Conservation (phyloP, 768 basidiomycete species). For the Serpula lacrymans region DNA sequence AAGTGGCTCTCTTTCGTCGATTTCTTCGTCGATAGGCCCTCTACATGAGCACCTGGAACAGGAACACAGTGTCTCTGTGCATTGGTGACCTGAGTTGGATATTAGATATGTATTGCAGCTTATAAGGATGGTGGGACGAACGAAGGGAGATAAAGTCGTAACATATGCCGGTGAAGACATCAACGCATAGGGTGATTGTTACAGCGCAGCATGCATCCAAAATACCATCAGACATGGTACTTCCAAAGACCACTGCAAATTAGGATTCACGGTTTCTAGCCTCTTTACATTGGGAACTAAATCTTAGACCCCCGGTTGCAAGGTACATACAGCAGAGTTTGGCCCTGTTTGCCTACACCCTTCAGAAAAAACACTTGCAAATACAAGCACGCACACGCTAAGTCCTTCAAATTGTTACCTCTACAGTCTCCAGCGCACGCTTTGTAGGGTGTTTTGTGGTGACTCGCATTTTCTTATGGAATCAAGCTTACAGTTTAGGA, state of each 20-base stretch:
- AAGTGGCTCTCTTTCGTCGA: constrained; percentile 20
- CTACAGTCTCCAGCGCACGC: constrained; percentile 14
- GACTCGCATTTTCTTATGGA: too few species aligned
- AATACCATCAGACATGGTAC: constrained; percentile 17
- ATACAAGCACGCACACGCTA: not conserved
- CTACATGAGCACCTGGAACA: constrained; percentile 5
- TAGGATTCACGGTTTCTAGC: too few species aligned
- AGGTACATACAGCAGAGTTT: too few species aligned
- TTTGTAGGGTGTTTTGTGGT: too few species aligned
- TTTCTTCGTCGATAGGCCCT: constrained; percentile 9
- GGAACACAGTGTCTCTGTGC: constrained; percentile 22
- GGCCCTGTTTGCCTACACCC: constrained; percentile 5
- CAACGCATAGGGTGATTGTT: constrained; percentile 13
- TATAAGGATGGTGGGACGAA: constrained; percentile 7
- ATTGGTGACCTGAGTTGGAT: constrained; percentile 21
- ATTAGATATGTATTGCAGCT: too few species aligned
- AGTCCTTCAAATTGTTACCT: constrained; percentile 3
- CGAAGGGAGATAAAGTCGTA: constrained; percentile 19
- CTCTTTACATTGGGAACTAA: too few species aligned
- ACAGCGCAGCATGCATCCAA: constrained; percentile 20
- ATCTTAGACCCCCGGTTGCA: too few species aligned
- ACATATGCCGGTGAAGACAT: constrained; percentile 20
- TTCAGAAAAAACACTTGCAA: constrained; percentile 9
- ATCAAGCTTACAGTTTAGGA: constrained; percentile 14
- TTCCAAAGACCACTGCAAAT: too few species aligned